Base-by-base conservation (phyloP, 1,139 yeast genomes). In the Candida sanyaensis region DNA sequence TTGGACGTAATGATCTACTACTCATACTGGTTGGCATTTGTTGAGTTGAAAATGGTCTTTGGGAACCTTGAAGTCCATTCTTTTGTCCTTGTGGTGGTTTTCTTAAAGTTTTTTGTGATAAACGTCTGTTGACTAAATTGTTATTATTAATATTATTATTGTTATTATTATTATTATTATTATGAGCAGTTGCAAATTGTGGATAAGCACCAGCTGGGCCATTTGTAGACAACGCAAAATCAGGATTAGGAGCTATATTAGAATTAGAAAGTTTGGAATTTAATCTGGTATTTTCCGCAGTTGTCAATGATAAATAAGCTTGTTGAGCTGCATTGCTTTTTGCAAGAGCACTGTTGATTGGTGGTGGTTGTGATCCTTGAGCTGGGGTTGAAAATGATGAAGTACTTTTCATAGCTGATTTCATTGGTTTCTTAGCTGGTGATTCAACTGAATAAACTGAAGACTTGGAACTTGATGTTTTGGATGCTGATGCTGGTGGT, bases 251-350 rank as follows among this genome's bases (percentile, higher is more conserved):
- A 21, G 34, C 27, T 27, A 41, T 30, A 21, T 37, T 41, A 11
- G 52, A 41, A 41, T 47, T 47, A 7, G 55, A 74, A 42, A 81
- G 62, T 61, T 81, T 79, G 1, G 91, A 86, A 63, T 86, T 86
- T 49, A 85, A 60, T 50, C 91, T 74, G 0, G 95, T 86, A 62
- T 86, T 86, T 60, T 86, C 91, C 1, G 92, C 91, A 0, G 95
- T 86, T 1, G 91, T 78, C 47, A 85, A 66, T 0, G 89, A 83
- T 43, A 85, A 63, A 56, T 86, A 85, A 0, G 87, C 91, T 52
- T 78, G 80, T 43, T 71, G 78, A 0, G 87, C 86, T 4, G 86
- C 78, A 50, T 65, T 68, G 34, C 51, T 47, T 54, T 58, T 46
- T 44, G 41, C 43, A 28, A 44, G 39, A 24, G 50, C 46, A 17